Evolutionary conservation across 768 basidiomycete genomes (phyloP).

Genomic region (Suillus decipiens): DNA sequence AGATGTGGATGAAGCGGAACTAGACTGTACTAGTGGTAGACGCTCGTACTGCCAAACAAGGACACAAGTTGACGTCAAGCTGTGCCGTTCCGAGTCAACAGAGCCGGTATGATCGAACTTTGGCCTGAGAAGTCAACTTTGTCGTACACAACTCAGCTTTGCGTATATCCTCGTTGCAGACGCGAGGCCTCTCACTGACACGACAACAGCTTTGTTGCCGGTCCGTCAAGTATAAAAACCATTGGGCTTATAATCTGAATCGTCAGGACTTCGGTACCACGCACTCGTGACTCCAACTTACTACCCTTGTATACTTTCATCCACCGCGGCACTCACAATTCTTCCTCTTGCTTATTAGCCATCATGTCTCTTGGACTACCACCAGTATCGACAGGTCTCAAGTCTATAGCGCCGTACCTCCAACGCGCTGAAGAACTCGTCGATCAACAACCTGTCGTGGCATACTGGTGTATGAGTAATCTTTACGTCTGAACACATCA

Average conservation of each 20-base stretch:
- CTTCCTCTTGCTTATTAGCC: not conserved
- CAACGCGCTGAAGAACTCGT: slow-evolving; percentile 90
- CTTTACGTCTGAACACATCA: slow-evolving; percentile 9
- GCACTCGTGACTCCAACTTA: not conserved
- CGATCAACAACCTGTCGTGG: slow-evolving; percentile 79
- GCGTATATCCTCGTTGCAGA: slow-evolving; percentile 12
- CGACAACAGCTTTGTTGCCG: not conserved
- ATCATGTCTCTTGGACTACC: slow-evolving; percentile 54
- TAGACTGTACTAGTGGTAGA: not conserved
- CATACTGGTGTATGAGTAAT: slow-evolving; percentile 87
- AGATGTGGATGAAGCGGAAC: too few relatives aligned
- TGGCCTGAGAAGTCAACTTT: slow-evolving; percentile 3
- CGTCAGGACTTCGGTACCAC: not conserved
- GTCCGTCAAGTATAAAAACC: slow-evolving; percentile 9
- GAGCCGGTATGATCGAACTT: not conserved
- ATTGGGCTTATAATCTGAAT: not conserved
- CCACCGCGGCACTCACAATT: slow-evolving; percentile 1
- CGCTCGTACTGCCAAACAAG: slow-evolving; percentile 7
- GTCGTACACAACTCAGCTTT: slow-evolving; percentile 5
- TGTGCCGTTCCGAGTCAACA: slow-evolving; percentile 3
- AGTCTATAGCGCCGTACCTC: slow-evolving; percentile 73
- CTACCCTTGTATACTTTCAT: not conserved
- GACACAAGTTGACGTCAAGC: slow-evolving; percentile 4
- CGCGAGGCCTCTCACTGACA: slow-evolving; percentile 6
- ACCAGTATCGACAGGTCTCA: slow-evolving; percentile 61